Evolutionary conservation across 2,329 filamentous ascomycete species (phyloP), one percentile per base, ranked within the genome.

Genomic region (Ambrosiella xylebori): DNA sequence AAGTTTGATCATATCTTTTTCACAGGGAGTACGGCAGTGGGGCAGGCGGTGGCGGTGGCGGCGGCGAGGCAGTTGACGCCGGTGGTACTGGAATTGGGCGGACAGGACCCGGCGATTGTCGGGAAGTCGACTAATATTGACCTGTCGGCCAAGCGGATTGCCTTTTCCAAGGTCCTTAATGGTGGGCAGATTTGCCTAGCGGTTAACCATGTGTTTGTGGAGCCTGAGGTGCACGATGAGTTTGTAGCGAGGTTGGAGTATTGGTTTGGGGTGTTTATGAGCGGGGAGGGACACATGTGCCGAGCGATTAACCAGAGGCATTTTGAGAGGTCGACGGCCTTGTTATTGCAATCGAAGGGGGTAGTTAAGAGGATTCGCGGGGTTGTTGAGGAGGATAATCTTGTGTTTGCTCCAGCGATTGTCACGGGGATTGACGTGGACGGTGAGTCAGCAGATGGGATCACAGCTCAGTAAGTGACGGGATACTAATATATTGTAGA

Each of bases 1-100:
- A 68, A 66, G 55, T 74, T 70, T 60, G 66, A 74, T 61, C 69
- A 73, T 58, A 71, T 75, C 50, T 75, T 74, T 65, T 75, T 71
- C 62, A 75, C 72, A 0, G 73, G 73, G 0, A 71, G 69, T 1
- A 64, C 66, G 8, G 65, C 61, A 13, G 65, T 74, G 12, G 73
- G 65, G 7, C 68, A 67, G 27, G 66, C 70, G 11, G 64, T 76
- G 13, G 64, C 67, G 54, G 62, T 63, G 0, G 71, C 72, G 3
- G 73, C 74, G 2, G 72, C 73, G 2, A 71, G 71, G 45, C 63
- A 74, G 59, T 66, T 76, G n/a, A 75, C 74, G 0, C 70, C 72
- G 0, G 66, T 68, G 0, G 68, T 69, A 0, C 65, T 76, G 1
- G 74, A 76, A 60, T 65, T 76, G 1, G 73, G 74, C 6, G 74